A percentile compares a stretch with the other conserved stretches of the same genome.
Conservation (phyloP, 805 yeast species). For the Metschnikowia peoriensis region DNA sequence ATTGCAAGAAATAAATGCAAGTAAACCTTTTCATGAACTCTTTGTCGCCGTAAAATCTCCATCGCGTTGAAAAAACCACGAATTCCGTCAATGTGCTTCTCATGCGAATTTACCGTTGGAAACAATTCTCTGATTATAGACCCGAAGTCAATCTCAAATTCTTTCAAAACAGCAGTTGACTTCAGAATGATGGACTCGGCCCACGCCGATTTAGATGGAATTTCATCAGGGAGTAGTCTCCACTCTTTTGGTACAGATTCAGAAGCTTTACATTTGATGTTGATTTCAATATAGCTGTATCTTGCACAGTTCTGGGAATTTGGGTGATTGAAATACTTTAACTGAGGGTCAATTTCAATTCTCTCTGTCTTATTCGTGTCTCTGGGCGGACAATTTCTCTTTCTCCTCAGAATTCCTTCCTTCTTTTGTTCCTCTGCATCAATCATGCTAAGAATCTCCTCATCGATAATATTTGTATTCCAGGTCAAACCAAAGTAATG, state of each 20-base stretch:
- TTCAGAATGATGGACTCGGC: background rate
- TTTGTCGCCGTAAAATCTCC: background rate
- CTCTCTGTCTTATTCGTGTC: too few species aligned
- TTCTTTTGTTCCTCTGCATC: background rate
- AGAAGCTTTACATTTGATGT: background rate
- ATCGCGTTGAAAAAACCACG: background rate
- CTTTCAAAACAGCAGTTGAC: background rate
- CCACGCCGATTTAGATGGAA: background rate
- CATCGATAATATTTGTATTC: background rate
- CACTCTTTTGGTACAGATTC: background rate
- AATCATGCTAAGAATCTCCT: background rate
- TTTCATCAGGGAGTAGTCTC: background rate
- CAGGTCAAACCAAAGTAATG: background rate
- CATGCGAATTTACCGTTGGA: background rate
- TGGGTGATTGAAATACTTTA: background rate
- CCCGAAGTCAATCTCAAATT: background rate
- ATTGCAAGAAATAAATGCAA: background rate
- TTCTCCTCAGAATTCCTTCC: too few species aligned
- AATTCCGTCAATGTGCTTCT: background rate
- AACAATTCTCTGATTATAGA: background rate
- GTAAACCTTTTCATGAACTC: background rate
- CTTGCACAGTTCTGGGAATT: background rate
- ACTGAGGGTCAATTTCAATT: background rate
- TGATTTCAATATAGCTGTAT: background rate
- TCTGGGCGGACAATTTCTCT: background rate